Percentiles rank a stretch among this genome's conserved stretches.
These are phyloP conservation scores for Chlorokybus atmophyticus DNA, from an alignment of 139 green algal species.

Conservation along the genomic window DNA sequence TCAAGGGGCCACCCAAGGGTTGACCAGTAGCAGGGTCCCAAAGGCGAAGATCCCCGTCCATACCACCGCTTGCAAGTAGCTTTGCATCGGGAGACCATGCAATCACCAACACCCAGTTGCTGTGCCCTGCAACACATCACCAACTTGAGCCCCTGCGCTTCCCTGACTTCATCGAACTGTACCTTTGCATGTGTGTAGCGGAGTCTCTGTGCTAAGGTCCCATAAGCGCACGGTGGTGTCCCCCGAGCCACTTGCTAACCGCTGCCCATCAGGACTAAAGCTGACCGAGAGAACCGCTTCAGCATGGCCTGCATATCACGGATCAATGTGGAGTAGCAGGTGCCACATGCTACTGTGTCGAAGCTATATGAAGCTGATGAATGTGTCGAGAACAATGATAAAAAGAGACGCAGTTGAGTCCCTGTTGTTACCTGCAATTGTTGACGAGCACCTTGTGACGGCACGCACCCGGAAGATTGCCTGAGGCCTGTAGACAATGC, in stretches of 20 bases:
- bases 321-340: not conserved
- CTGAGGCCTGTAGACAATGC: slow-evolving; percentile 84
- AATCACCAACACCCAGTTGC: slow-evolving; percentile 82
- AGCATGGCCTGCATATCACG: slow-evolving; percentile 48
- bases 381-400: not conserved
- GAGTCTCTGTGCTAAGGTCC: slow-evolving; percentile 80
- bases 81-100: slow-evolving; percentile 76
- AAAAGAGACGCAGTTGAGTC: no score
- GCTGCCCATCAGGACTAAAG: slow-evolving; percentile 81
- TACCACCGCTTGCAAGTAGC: slow-evolving; percentile 66
- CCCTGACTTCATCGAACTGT: not conserved
- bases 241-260: slow-evolving; percentile 69
- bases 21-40: slow-evolving; percentile 53
- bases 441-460: slow-evolving; percentile 78
- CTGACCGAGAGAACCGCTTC: slow-evolving; percentile 76
- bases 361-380: no score
- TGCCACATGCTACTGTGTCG: not conserved
- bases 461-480: slow-evolving; percentile 84
- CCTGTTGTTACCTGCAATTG: slow-evolving; percentile 30
- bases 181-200: slow-evolving; percentile 51
- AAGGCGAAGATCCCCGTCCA: slow-evolving; percentile 67
- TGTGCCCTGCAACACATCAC: slow-evolving; percentile 54
- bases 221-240: slow-evolving; percentile 89
- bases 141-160: not conserved
- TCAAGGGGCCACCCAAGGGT: slow-evolving; percentile 43